phyloP scores from a whole-genome alignment of 2,329 filamentous ascomycete genomes.

The Biscogniauxia marginata region DNA sequence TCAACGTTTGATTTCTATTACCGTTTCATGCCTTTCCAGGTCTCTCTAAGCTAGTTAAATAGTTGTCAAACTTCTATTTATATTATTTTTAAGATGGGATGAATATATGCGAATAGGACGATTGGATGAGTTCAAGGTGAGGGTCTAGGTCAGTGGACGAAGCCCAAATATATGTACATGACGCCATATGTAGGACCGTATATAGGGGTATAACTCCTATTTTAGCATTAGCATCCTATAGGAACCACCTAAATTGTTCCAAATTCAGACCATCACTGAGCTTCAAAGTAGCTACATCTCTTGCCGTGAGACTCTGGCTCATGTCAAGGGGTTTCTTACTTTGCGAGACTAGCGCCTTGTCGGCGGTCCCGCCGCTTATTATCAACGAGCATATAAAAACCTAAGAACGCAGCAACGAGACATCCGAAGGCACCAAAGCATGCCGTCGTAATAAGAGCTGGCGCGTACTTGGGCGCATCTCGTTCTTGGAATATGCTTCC shows the following conservation, averaged over 20 bases:
- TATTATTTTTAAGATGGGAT: no score
- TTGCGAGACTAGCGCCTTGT: slow-evolving; percentile 55
- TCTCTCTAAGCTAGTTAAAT: not conserved
- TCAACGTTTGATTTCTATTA: not conserved
- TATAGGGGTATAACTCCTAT: no score
- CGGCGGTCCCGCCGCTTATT: slow-evolving; percentile 58
- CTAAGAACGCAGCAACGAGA: slow-evolving; percentile 54
- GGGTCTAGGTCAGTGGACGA: no score
- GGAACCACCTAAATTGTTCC: slow-evolving; percentile 58
- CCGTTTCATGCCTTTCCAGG: not conserved
- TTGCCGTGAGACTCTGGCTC: slow-evolving; percentile 53
- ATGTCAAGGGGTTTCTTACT: no score
- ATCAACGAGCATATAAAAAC: slow-evolving; percentile 63
- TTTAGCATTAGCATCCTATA: slow-evolving; percentile 27
- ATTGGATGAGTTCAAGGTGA: no score
- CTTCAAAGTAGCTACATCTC: slow-evolving; percentile 55
- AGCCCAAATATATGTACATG: no score
- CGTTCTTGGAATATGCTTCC: slow-evolving; percentile 62
- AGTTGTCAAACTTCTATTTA: not conserved
- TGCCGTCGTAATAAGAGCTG: slow-evolving; percentile 63
- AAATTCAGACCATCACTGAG: slow-evolving; percentile 54
- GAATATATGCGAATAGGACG: no score
- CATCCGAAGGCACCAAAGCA: slow-evolving; percentile 61
- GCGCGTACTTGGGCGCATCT: slow-evolving; percentile 65
- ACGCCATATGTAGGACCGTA: no score